Conservation (phyloP, 139 green algal species). For the Coelastrella sp. region DNA sequence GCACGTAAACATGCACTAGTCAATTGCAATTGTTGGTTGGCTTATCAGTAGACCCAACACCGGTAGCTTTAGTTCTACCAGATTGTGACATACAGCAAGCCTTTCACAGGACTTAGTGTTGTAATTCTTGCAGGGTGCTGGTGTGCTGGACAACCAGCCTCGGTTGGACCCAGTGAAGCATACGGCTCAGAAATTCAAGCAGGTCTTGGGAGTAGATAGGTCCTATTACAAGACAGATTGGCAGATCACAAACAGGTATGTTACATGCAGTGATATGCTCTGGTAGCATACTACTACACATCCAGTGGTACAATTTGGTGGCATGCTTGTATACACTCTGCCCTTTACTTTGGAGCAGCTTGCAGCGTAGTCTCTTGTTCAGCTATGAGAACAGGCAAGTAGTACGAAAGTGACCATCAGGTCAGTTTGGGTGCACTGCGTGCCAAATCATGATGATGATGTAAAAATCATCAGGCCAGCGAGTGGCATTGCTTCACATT, state of each 20-base stretch:
- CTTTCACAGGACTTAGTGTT: neutral
- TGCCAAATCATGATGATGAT: too few relatives aligned
- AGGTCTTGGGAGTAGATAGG: conserved; percentile 21
- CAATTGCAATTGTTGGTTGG: neutral
- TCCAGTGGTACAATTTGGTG: neutral
- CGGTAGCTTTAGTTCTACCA: neutral
- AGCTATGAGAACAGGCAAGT: too few relatives aligned
- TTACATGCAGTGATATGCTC: neutral
- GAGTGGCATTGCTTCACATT: too few relatives aligned
- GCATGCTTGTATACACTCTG: too few relatives aligned
- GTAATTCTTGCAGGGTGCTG: conserved; percentile 5
- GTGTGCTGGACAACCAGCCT: conserved; percentile 1
- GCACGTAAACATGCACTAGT: neutral
- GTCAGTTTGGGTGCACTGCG: too few relatives aligned
- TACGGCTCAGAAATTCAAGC: conserved; percentile 33
- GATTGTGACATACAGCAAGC: neutral
- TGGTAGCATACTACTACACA: neutral
- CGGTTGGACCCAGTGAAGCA: conserved; percentile 20
- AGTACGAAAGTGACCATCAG: too few relatives aligned
- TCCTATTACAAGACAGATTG: conserved; percentile 42
- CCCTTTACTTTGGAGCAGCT: too few relatives aligned
- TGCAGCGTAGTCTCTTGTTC: too few relatives aligned
- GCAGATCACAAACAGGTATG: conserved; percentile 34
- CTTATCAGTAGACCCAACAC: neutral
- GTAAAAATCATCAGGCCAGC: too few relatives aligned